These are phyloP conservation scores for Conringia planisiliqua DNA, from an alignment of 345 rosid species.

Conservation along the genomic window DNA sequence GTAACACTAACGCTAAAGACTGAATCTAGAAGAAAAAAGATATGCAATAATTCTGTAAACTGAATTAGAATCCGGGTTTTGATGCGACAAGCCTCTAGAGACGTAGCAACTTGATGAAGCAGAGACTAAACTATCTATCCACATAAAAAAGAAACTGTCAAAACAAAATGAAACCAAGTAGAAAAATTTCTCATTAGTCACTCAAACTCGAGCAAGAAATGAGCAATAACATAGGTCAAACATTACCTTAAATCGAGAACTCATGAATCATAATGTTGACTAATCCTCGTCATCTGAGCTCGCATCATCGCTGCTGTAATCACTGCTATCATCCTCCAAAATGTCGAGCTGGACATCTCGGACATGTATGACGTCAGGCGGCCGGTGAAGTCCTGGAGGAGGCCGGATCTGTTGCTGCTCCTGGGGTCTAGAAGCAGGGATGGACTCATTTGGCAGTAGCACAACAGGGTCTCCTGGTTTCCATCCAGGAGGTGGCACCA, in stretches of 20 bases:
- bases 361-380: conserved; percentile 71
- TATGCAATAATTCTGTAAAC: not conserved
- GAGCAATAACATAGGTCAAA: conserved; percentile 1
- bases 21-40: not conserved
- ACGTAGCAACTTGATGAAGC: not conserved
- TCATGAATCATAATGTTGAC: not conserved
- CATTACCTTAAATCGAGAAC: not conserved
- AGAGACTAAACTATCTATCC: too few species aligned
- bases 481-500: conserved; percentile 92
- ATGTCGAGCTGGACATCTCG: conserved; percentile 85
- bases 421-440: conserved; percentile 44
- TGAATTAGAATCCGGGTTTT: not conserved
- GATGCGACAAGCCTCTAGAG: not conserved
- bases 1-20: not conserved
- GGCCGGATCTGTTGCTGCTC: conserved; percentile 47
- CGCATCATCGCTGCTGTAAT: conserved; percentile 47
- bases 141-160: too few species aligned
- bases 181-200: not conserved
- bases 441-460: conserved; percentile 59
- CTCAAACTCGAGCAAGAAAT: not conserved
- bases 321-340: conserved; percentile 67
- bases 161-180: not conserved
- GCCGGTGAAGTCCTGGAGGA: conserved; percentile 57
- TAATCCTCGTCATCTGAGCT: conserved; percentile 45
- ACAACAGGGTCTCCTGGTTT: conserved; percentile 86